A percentile compares a stretch with the other conserved stretches of the same genome.
Conservation (phyloP, 768 basidiomycete genomes). For the Dioszegia aurantiaca region DNA sequence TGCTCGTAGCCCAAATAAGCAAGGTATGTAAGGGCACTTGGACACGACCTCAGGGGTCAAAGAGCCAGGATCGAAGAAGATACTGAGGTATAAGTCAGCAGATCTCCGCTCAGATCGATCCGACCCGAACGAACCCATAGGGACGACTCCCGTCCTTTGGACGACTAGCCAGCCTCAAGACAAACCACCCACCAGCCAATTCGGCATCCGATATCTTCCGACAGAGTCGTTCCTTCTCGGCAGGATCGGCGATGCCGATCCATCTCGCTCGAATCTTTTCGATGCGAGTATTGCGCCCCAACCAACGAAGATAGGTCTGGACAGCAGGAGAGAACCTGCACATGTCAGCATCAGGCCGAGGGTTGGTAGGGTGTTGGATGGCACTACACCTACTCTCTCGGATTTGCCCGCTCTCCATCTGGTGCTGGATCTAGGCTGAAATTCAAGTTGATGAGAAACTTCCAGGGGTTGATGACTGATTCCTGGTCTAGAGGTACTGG, state of each 20-base stretch:
- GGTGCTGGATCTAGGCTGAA: too few relatives aligned
- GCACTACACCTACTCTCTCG: too few relatives aligned
- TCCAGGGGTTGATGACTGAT: too few relatives aligned
- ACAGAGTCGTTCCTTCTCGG: too few relatives aligned
- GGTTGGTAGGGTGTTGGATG: too few relatives aligned
- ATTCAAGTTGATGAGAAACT: too few relatives aligned
- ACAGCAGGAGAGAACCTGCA: not conserved
- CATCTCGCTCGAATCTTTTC: not conserved
- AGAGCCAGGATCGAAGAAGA: not conserved
- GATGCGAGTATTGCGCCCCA: not conserved
- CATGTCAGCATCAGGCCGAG: not conserved
- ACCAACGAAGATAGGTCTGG: not conserved
- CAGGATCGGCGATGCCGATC: not conserved
- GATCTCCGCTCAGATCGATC: not conserved
- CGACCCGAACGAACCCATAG: not conserved
- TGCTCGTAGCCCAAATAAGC: not conserved
- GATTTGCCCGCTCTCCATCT: too few relatives aligned
- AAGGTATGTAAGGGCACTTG: not conserved
- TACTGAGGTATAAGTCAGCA: not conserved
- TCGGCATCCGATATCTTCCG: not conserved
- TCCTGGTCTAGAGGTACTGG: too few relatives aligned
- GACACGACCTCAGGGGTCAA: not conserved
- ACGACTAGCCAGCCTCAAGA: not conserved
- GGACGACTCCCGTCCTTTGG: not conserved
- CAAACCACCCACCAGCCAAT: not conserved